Conservation (phyloP, 768 basidiomycete species). For the Tulasnella sp. region DNA sequence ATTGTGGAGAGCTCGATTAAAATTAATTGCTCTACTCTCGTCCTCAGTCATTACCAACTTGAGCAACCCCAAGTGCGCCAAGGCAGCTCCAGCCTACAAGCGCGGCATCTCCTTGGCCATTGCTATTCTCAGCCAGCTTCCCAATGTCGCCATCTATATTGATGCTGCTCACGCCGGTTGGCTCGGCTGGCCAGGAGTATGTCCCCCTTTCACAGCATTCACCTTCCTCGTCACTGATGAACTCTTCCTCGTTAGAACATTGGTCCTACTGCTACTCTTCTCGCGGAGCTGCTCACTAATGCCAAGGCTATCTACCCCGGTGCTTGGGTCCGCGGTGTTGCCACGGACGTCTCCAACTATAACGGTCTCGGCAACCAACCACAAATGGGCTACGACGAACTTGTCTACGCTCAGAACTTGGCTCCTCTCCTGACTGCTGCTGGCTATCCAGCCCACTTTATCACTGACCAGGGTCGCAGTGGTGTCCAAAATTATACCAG, state of each 20-base stretch:
- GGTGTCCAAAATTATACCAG: constrained; percentile 34
- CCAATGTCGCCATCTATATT: constrained; percentile 36
- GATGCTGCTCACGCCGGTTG: constrained; percentile 40
- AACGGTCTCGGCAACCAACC: constrained; percentile 35
- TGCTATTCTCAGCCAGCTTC: constrained; percentile 33
- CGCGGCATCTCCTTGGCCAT: constrained; percentile 34
- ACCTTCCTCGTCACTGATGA: background rate
- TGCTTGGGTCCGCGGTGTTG: constrained; percentile 36
- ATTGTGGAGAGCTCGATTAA: too few species aligned
- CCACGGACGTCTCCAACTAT: constrained; percentile 38
- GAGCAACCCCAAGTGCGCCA: constrained; percentile 34
- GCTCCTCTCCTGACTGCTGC: constrained; percentile 35
- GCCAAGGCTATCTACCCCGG: constrained; percentile 34
- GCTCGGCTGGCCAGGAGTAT: constrained; percentile 35
- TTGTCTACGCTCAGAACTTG: constrained; percentile 36
- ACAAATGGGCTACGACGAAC: constrained; percentile 38
- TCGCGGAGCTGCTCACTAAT: constrained; percentile 35
- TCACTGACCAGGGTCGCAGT: constrained; percentile 40
- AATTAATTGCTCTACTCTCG: constrained; percentile 26
- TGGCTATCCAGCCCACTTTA: constrained; percentile 40
- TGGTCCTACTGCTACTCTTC: constrained; percentile 35
- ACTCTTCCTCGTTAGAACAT: constrained; percentile 33
- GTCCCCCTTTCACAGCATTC: background rate
- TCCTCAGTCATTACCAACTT: background rate
- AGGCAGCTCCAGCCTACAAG: constrained; percentile 33